Conservation (phyloP, 2,329 filamentous ascomycete genomes). For the Cercospora sesami region DNA sequence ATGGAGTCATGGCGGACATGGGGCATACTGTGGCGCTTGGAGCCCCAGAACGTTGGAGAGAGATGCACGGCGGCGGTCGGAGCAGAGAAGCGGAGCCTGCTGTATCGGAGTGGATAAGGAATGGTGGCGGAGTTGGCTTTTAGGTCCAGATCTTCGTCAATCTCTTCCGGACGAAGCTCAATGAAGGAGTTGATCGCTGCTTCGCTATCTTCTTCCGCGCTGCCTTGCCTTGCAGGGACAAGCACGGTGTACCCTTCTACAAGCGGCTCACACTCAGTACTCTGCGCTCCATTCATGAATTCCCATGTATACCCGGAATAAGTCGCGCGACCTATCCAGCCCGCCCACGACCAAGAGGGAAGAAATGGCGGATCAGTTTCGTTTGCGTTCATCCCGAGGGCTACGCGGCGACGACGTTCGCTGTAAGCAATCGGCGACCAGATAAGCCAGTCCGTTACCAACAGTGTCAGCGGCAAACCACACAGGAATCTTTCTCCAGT, state of each 20-base stretch:
- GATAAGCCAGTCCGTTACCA: background rate
- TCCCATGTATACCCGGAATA: too few species aligned
- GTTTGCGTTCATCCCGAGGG: background rate
- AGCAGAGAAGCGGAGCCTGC: background rate
- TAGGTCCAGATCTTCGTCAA: too few species aligned
- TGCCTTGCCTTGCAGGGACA: too few species aligned
- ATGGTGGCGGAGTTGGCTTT: too few species aligned
- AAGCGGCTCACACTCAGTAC: background rate
- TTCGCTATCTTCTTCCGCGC: background rate
- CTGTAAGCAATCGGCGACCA: background rate
- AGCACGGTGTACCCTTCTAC: background rate
- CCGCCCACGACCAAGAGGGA: background rate
- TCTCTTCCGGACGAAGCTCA: background rate
- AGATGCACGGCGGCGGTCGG: background rate
- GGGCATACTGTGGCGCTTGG: too few species aligned
- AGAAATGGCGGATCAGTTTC: background rate
- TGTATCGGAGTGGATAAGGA: background rate
- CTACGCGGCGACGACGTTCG: background rate
- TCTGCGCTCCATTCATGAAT: too few species aligned
- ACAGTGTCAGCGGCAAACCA: background rate
- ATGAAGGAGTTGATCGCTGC: background rate
- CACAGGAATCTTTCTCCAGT: background rate
- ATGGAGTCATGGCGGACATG: too few species aligned
- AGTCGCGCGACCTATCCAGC: background rate
- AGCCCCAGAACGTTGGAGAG: background rate